These are phyloP conservation scores for Fistulina hepatica DNA, from an alignment of 1,284 basidiomycete genomes.

Conservation along the genomic window DNA sequence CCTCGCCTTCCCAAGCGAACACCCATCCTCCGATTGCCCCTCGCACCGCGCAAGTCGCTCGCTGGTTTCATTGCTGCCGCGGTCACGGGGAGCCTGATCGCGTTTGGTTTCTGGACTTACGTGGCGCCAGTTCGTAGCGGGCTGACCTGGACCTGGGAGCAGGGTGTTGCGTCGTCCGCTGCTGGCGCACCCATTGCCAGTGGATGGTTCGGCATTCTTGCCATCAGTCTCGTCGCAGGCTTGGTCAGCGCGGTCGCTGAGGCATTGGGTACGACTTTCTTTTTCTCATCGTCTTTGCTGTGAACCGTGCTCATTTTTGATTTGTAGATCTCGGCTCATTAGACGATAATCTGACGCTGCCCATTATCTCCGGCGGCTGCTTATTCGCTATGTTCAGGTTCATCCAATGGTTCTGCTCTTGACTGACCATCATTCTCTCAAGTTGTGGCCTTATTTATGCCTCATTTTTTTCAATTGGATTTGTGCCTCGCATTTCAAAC, in stretches of 20 bases:
- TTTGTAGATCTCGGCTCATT: slow-evolving; percentile 69
- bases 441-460: no score
- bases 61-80: slow-evolving; percentile 86
- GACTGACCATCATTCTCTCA: background rate
- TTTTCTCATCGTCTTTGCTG: slow-evolving; percentile 11
- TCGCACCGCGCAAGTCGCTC: slow-evolving; percentile 77
- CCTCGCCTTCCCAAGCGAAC: slow-evolving; percentile 50
- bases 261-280: slow-evolving; percentile 56
- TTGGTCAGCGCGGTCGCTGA: slow-evolving; percentile 76
- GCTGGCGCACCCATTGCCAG: slow-evolving; percentile 19
- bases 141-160: no score
- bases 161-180: background rate
- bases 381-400: slow-evolving; percentile 54
- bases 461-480: no score
- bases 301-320: slow-evolving; percentile 18
- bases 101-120: slow-evolving; percentile 71
- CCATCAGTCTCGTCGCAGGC: slow-evolving; percentile 58
- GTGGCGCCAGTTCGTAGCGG: slow-evolving; percentile 21
- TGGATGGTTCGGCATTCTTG: slow-evolving; percentile 47
- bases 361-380: slow-evolving; percentile 80
- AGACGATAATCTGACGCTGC: slow-evolving; percentile 92
- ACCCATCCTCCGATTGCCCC: slow-evolving; percentile 52
- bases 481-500: no score
- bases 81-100: slow-evolving; percentile 65
- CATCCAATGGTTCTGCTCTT: background rate